These are phyloP conservation scores for Kwoniella bestiolae DNA, from an alignment of 768 basidiomycete genomes.

Conservation along the genomic window DNA sequence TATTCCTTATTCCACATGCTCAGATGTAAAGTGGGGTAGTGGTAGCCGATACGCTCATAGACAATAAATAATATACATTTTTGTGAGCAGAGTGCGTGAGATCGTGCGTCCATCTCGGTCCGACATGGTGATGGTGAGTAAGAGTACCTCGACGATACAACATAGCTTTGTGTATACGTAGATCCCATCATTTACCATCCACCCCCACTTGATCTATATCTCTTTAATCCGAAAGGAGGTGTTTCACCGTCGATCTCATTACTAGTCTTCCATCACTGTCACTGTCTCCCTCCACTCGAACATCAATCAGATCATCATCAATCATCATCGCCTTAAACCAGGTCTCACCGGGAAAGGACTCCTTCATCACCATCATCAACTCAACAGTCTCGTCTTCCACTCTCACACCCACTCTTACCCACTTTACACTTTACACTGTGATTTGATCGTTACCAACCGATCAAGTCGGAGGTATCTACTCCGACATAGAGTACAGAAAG, in stretches of 20 bases:
- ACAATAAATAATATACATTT: too few relatives aligned
- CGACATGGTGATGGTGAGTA: too few relatives aligned
- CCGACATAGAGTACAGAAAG: not conserved
- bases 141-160: too few relatives aligned
- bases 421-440: not conserved
- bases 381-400: too few relatives aligned
- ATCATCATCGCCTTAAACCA: not conserved
- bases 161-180: not conserved
- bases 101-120: too few relatives aligned
- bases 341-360: conserved; percentile 7
- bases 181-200: not conserved
- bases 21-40: not conserved
- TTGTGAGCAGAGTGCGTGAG: too few relatives aligned
- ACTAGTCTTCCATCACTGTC: not conserved
- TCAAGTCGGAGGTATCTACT: not conserved
- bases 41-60: too few relatives aligned
- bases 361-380: too few relatives aligned
- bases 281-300: not conserved
- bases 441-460: not conserved
- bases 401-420: not conserved
- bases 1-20: not conserved
- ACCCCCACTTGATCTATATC: not conserved
- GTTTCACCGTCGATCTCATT: conserved; percentile 6
- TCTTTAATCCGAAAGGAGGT: conserved; percentile 4
- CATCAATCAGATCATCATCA: not conserved